Evolutionary conservation across 257 asterid species (phyloP).

Genomic region (Anisodus acutangulus): DNA sequence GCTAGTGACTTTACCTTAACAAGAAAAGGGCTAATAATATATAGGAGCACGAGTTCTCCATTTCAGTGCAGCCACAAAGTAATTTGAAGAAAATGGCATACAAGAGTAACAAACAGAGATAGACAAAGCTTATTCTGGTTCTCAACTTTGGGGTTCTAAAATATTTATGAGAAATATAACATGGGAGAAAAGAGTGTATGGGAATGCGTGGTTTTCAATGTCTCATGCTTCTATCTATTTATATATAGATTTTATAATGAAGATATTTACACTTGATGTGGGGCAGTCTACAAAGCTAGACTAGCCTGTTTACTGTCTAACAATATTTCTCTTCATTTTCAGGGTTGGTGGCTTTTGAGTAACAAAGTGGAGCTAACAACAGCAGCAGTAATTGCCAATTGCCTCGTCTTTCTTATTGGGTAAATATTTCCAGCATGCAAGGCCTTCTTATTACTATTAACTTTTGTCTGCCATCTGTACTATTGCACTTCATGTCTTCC

Average conservation of each 20-base stretch:
- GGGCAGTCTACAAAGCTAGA: background rate
- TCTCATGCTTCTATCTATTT: background rate
- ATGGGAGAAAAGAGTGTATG: background rate
- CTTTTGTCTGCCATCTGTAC: background rate
- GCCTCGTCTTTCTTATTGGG: slow-evolving; percentile 80
- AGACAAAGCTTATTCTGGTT: slow-evolving; percentile 7
- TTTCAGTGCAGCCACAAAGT: background rate
- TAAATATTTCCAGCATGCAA: slow-evolving; percentile 32
- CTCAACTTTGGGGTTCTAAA: background rate
- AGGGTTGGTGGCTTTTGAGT: slow-evolving; percentile 97
- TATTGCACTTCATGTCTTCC: background rate
- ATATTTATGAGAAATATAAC: slow-evolving; percentile 15
- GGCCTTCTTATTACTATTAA: background rate
- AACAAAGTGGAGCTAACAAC: slow-evolving; percentile 78
- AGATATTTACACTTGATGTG: background rate
- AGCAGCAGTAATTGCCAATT: slow-evolving; percentile 76
- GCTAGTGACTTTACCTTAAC: no score
- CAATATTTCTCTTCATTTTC: slow-evolving; percentile 27
- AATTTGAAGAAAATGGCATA: background rate
- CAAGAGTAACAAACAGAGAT: slow-evolving; percentile 16
- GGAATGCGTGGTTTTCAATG: background rate
- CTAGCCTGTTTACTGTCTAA: background rate
- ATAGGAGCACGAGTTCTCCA: background rate
- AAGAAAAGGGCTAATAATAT: background rate
- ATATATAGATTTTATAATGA: background rate